A percentile compares a stretch with the other conserved stretches of the same genome.
Conservation (phyloP, 805 yeast genomes). For the Priceomyces fermenticarens region DNA sequence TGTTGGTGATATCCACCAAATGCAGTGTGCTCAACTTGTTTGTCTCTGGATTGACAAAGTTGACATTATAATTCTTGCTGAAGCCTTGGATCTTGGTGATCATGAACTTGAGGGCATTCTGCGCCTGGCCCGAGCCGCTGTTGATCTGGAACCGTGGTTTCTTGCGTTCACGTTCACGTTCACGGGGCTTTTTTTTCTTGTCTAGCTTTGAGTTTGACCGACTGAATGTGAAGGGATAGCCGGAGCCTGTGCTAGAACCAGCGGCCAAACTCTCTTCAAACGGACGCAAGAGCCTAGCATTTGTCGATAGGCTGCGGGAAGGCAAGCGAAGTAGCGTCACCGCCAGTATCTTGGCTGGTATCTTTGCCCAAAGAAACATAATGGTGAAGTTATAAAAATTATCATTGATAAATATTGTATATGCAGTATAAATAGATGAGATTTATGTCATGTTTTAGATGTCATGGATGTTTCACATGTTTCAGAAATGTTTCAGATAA, state of each 20-base stretch:
- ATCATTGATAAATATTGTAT: too few species aligned
- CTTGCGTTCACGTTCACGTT: conserved; percentile 1
- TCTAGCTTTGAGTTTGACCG: too few species aligned
- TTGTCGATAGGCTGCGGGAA: too few species aligned
- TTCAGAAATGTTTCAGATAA: too few species aligned
- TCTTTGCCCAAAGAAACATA: background rate
- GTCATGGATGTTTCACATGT: too few species aligned
- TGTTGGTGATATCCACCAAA: conserved; percentile 32
- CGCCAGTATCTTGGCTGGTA: background rate
- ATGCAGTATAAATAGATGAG: too few species aligned
- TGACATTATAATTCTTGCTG: conserved; percentile 21
- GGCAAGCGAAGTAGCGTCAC: too few species aligned
- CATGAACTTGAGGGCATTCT: conserved; percentile 23
- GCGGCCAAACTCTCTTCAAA: too few species aligned
- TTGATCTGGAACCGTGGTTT: conserved; percentile 15
- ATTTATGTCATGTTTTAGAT: too few species aligned
- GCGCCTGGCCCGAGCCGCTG: conserved; percentile 25
- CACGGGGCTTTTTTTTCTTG: background rate
- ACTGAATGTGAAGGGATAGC: too few species aligned
- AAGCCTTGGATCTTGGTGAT: conserved; percentile 17
- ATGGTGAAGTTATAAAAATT: background rate
- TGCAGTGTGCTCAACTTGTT: conserved; percentile 18
- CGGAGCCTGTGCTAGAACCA: too few species aligned
- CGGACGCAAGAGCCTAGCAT: too few species aligned
- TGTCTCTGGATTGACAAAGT: conserved; percentile 21